Evolutionary conservation across 2,329 filamentous ascomycete genomes (phyloP).

Genomic region (Trichoderma koningiopsis): DNA sequence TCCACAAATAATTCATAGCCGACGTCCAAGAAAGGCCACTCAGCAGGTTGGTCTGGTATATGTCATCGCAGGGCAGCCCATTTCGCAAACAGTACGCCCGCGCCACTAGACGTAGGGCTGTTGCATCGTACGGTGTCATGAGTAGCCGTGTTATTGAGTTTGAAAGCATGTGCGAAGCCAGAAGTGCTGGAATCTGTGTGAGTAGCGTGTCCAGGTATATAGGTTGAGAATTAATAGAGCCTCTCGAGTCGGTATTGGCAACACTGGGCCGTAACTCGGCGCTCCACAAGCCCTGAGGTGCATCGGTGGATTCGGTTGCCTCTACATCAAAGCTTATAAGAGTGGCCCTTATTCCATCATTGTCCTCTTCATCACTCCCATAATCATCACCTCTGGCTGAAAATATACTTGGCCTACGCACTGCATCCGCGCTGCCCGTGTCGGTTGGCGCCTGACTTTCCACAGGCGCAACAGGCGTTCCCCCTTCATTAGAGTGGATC

Average conservation of each 20-base stretch:
- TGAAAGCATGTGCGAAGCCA: conserved; percentile 51
- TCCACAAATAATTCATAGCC: conserved; percentile 48
- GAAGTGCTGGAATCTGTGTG: conserved; percentile 52
- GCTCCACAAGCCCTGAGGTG: conserved; percentile 57
- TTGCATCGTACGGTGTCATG: conserved; percentile 51
- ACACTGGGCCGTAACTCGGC: conserved; percentile 59
- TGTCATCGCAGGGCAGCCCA: conserved; percentile 43
- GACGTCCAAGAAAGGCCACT: conserved; percentile 44
- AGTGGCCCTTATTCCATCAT: conserved; percentile 57
- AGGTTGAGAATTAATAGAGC: conserved; percentile 33
- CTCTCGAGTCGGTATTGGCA: conserved; percentile 36
- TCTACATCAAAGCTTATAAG: conserved; percentile 65
- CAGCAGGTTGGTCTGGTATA: conserved; percentile 43
- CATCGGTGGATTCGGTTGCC: conserved; percentile 55
- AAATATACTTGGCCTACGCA: conserved; percentile 50
- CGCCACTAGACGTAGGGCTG: conserved; percentile 49
- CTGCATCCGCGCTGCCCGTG: conserved; percentile 36
- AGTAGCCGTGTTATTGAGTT: conserved; percentile 47
- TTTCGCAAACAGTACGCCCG: conserved; percentile 44
- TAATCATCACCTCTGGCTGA: conserved; percentile 55
- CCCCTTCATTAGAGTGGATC: conserved; percentile 11
- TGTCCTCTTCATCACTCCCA: conserved; percentile 58
- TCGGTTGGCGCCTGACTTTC: conserved; percentile 37
- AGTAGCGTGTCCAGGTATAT: conserved; percentile 53
- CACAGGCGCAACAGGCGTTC: not conserved